phyloP scores from a whole-genome alignment of 768 basidiomycete species.

The Pulveroboletus sp. region DNA sequence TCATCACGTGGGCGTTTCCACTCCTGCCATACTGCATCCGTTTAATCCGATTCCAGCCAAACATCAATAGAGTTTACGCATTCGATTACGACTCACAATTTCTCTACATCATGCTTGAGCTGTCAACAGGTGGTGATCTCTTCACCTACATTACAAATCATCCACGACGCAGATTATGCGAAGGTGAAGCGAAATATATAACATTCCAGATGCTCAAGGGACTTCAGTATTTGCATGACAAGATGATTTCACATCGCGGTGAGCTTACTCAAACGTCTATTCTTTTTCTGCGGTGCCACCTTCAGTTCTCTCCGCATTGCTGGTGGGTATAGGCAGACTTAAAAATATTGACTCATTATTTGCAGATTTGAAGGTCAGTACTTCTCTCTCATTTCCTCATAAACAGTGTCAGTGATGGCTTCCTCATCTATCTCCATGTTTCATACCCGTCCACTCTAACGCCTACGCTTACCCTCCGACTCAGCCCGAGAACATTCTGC shows the following conservation, averaged over 20 bases:
- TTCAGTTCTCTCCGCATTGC: not conserved
- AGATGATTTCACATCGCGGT: slow-evolving; percentile 78
- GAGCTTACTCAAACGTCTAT: slow-evolving; percentile 10
- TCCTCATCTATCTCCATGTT: not conserved
- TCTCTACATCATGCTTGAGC: slow-evolving; percentile 79
- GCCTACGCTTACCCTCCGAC: not conserved
- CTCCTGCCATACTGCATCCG: not conserved
- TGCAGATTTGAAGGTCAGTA: slow-evolving; percentile 60
- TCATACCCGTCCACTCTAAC: not conserved
- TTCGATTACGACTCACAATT: slow-evolving; percentile 59
- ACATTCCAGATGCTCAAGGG: slow-evolving; percentile 76
- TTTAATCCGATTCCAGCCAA: slow-evolving; percentile 46
- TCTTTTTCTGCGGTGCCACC: not conserved
- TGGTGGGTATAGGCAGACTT: not conserved
- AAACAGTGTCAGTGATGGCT: not conserved
- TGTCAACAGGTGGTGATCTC: slow-evolving; percentile 84
- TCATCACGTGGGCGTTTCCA: slow-evolving; percentile 52
- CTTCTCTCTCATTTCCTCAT: not conserved
- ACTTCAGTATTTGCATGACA: slow-evolving; percentile 64
- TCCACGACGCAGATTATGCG: slow-evolving; percentile 53
- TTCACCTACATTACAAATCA: slow-evolving; percentile 77
- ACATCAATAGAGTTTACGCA: slow-evolving; percentile 74
- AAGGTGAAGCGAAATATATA: slow-evolving; percentile 81
- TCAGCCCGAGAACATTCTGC: slow-evolving; percentile 80
- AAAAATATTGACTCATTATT: not conserved